Evolutionary conservation across 129 eudicot genomes (phyloP).

Genomic region (Helianthus tuberosus): DNA sequence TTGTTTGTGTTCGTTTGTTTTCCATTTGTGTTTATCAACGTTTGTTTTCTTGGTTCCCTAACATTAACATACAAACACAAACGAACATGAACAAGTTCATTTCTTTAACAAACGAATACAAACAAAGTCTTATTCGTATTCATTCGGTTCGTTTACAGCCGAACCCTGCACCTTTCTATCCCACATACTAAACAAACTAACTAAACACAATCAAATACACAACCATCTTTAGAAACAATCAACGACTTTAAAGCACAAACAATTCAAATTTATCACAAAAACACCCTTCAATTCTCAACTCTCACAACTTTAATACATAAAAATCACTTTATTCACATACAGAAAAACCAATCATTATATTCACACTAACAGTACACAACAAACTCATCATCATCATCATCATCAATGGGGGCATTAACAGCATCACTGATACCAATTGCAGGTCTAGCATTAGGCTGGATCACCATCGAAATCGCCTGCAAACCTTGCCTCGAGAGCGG

Average conservation of each 20-base stretch:
- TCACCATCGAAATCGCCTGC: slow-evolving; percentile 85
- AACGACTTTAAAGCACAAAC: background rate
- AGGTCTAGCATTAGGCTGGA: slow-evolving; percentile 75
- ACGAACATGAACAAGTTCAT: too few relatives aligned
- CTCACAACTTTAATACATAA: too few relatives aligned
- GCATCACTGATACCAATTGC: slow-evolving; percentile 80
- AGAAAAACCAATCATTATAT: background rate
- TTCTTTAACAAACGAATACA: too few relatives aligned
- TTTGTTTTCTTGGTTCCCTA: too few relatives aligned
- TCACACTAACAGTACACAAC: background rate
- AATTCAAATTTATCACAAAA: background rate
- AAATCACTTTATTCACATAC: background rate
- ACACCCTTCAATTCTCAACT: background rate
- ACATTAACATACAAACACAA: too few relatives aligned
- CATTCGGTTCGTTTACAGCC: too few relatives aligned
- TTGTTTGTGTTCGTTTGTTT: too few relatives aligned
- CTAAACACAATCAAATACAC: too few relatives aligned
- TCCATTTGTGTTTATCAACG: too few relatives aligned
- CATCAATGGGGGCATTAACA: slow-evolving; percentile 79
- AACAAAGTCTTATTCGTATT: too few relatives aligned
- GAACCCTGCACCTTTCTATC: too few relatives aligned
- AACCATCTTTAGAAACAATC: background rate
- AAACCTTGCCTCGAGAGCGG: slow-evolving; percentile 91
- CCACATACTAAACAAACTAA: too few relatives aligned
- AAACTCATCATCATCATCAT: background rate